A percentile compares a stretch with the other conserved stretches of the same genome.
Evolutionary conservation across 768 basidiomycete species (phyloP).

Genomic region (Calocybe cyanea): DNA sequence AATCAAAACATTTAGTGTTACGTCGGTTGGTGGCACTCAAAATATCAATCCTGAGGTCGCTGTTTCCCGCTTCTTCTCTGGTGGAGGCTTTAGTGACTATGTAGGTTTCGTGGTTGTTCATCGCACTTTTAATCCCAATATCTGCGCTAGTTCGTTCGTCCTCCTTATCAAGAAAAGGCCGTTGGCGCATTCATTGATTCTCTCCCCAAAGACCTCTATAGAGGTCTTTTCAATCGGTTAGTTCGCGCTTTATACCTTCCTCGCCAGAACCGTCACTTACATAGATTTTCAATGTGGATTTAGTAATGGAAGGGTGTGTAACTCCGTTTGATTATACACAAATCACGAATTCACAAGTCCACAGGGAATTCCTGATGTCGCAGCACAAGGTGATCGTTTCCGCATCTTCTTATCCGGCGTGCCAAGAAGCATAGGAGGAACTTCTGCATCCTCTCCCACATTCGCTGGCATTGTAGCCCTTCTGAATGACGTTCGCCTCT

Average conservation of each 20-base stretch:
- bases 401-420: slow-evolving; percentile 40
- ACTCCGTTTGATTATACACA: neutral
- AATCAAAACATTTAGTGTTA: slow-evolving; percentile 42
- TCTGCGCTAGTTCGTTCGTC: slow-evolving; percentile 17
- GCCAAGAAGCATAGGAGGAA: slow-evolving; percentile 47
- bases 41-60: slow-evolving; percentile 58
- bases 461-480: slow-evolving; percentile 63
- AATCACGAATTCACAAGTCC: neutral
- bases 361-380: slow-evolving; percentile 60
- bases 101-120: slow-evolving; percentile 38
- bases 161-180: slow-evolving; percentile 38
- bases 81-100: slow-evolving; percentile 71
- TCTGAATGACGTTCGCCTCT: slow-evolving; percentile 59
- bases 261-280: neutral
- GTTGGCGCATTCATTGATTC: slow-evolving; percentile 35
- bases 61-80: slow-evolving; percentile 50
- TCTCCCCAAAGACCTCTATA: slow-evolving; percentile 37
- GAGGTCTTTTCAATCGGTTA: slow-evolving; percentile 54
- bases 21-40: slow-evolving; percentile 61
- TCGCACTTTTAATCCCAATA: neutral
- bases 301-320: slow-evolving; percentile 48
- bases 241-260: slow-evolving; percentile 16
- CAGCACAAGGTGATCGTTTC: slow-evolving; percentile 28
- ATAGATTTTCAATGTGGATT: neutral
- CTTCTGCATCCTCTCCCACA: slow-evolving; percentile 61